Base-by-base conservation (phyloP, 1,284 basidiomycete species). In the Microbotryum intermedium region DNA sequence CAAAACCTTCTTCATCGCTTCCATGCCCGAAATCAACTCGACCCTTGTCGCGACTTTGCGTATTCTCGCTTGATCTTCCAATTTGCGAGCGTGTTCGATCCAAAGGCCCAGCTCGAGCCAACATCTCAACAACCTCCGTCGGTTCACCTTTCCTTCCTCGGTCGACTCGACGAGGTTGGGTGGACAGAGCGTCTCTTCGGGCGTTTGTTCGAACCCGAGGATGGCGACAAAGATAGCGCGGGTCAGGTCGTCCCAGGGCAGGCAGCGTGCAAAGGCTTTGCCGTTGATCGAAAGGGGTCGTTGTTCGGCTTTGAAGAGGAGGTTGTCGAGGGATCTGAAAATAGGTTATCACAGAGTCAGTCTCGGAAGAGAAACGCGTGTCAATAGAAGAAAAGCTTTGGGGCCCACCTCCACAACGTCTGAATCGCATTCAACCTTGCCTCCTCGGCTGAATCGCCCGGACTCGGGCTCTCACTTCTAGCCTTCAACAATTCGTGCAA, bases 101-200 rank as follows among this genome's bases (percentile, higher is more conserved):
- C 59, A 66, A 11, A 61, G 13, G 0, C 61, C 60, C 8, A 64
- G 11, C 34, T 68, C 66, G 48, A 68, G 47, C 66, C 66, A 68
- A 6, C 53, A 47, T 2, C 66, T 21, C 6, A 64, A n/a, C 11
- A 63, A 39, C 16, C 66, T 44, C n/a, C 7, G 3, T 18, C 66
- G 57, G 20, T 49, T 50, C 26, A 4, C 26, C 2, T 9, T 18
- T 0, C 60, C 57, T 3, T 30, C 28, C 4, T 20, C 16, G 13
- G 50, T 51, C 11, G 53, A 28, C 1, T 50, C 47, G 30, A 58
- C 61, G 50, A 59, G 26, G 2, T 18, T 13, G 4, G 57, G 63
- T 21, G 58, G 25, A 5, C 1, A 1, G n/a, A 60, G 39, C 3
- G 26, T 16, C 7, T 16, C 8, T 4, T 5, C 2, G n/a, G 47